These are phyloP conservation scores for Populus deltoides DNA, from an alignment of 345 rosid genomes.

Conservation along the genomic window DNA sequence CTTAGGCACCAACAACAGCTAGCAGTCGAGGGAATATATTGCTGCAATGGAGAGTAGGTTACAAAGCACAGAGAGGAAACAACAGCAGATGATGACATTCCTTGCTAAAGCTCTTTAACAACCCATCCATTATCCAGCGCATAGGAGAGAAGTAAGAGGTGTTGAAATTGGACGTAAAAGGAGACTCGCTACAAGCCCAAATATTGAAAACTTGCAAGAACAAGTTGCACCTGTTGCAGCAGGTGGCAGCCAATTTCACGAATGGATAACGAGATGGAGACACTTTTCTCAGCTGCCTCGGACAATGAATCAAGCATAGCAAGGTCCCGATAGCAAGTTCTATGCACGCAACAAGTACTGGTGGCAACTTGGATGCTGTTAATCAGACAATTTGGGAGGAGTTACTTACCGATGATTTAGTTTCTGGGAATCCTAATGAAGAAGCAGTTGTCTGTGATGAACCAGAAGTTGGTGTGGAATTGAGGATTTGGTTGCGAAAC, in stretches of 20 bases:
- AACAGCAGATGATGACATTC: constrained; percentile 70
- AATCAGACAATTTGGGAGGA: constrained; percentile 48
- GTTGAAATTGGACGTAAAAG: constrained; percentile 52
- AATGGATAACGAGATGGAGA: constrained; percentile 48
- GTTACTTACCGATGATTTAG: constrained; percentile 39
- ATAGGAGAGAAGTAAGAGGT: constrained; percentile 36
- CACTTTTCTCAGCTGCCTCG: constrained; percentile 40
- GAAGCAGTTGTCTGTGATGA: constrained; percentile 27
- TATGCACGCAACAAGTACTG: constrained; percentile 9
- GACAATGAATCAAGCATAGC: constrained; percentile 48
- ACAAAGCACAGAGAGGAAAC: constrained; percentile 54
- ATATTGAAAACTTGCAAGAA: constrained; percentile 45
- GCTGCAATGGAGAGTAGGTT: constrained; percentile 54
- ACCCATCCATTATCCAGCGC: constrained; percentile 46
- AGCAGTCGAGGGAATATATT: constrained; percentile 48
- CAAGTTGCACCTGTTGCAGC: constrained; percentile 9
- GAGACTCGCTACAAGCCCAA: constrained; percentile 48
- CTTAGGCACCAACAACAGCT: constrained; percentile 74
- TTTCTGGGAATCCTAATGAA: constrained; percentile 34
- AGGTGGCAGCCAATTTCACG: constrained; percentile 15
- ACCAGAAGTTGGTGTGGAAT: constrained; percentile 40
- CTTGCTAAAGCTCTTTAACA: constrained; percentile 62
- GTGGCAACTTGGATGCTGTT: constrained; percentile 25
- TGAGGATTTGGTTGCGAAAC: constrained; percentile 48
- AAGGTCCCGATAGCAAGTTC: constrained; percentile 16